phyloP scores from a whole-genome alignment of 169 alveolate genomes.

The Cryptosporidium meleagridis region DNA sequence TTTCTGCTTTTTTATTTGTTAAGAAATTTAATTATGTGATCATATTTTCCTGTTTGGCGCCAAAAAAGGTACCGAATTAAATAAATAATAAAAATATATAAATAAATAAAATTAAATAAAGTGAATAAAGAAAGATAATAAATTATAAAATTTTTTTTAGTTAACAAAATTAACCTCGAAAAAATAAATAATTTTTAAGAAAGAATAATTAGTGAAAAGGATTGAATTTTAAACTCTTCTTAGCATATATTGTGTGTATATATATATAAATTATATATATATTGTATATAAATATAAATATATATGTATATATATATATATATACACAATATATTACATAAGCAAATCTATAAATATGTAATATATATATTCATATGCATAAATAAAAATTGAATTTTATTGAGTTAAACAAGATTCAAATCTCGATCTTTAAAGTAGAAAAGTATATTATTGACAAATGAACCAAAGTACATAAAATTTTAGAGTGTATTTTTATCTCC shows the following conservation, averaged over 20 bases:
- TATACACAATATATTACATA: not conserved
- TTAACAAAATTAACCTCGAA: not conserved
- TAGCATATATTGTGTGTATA: not conserved
- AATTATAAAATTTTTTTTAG: not conserved
- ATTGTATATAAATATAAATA: slow-evolving; percentile 15
- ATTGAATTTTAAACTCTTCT: too few relatives aligned
- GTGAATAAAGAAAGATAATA: not conserved
- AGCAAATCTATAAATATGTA: not conserved
- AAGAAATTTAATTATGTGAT: not conserved
- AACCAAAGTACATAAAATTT: too few relatives aligned
- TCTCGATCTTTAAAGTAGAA: too few relatives aligned
- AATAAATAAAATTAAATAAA: slow-evolving; percentile 65
- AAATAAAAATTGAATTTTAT: not conserved
- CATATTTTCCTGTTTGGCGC: not conserved
- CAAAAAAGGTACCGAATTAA: not conserved
- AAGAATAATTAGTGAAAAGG: not conserved
- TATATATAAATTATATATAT: slow-evolving; percentile 17
- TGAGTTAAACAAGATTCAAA: too few relatives aligned
- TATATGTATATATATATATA: slow-evolving; percentile 6
- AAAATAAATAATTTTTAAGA: too few relatives aligned
- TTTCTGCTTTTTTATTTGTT: not conserved
- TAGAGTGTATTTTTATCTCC: not conserved
- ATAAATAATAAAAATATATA: not conserved
- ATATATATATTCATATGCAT: not conserved
- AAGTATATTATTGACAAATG: not conserved